These are phyloP conservation scores for Lecanosticta acicola DNA, from an alignment of 2,329 filamentous ascomycete genomes.

Conservation along the genomic window DNA sequence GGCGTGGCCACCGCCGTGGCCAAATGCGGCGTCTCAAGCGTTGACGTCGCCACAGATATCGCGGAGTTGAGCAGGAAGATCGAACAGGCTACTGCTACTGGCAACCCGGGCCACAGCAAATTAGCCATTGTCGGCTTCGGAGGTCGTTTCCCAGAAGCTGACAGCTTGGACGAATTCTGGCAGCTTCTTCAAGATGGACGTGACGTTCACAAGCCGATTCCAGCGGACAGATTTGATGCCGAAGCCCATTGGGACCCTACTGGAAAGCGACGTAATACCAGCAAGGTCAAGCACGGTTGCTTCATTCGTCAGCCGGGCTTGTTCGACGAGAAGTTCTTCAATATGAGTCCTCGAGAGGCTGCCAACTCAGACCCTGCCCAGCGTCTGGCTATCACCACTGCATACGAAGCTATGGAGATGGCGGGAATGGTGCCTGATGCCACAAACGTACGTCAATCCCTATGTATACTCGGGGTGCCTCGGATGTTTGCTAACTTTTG, in stretches of 20 bases:
- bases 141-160: slow-evolving; percentile 1
- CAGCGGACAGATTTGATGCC: slow-evolving; percentile 11
- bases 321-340: slow-evolving; percentile 40
- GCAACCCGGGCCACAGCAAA: background rate
- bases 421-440: slow-evolving; percentile 12
- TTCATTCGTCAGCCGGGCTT: slow-evolving; percentile 35
- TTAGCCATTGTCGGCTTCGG: slow-evolving; percentile 5
- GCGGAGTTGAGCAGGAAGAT: background rate
- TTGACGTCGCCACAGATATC: background rate
- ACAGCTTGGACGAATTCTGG: slow-evolving; percentile 11
- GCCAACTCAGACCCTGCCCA: slow-evolving; percentile 10
- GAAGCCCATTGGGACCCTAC: slow-evolving; percentile 14
- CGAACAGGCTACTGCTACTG: background rate
- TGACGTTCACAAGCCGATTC: slow-evolving; percentile 11
- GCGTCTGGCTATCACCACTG: slow-evolving; percentile 12
- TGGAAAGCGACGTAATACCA: slow-evolving; percentile 19
- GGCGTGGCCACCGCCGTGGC: background rate
- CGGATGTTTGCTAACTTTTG: no score
- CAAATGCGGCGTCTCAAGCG: background rate
- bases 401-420: slow-evolving; percentile 18
- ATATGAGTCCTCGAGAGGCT: slow-evolving; percentile 33
- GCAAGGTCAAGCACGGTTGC: slow-evolving; percentile 31
- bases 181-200: slow-evolving; percentile 10
- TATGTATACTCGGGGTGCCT: no score
- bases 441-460: no score